Percentiles rank a stretch among this genome's conserved stretches.
These are phyloP conservation scores for Phytopythium oedochilum DNA, from an alignment of 352 stramenopile species.

Conservation along the genomic window DNA sequence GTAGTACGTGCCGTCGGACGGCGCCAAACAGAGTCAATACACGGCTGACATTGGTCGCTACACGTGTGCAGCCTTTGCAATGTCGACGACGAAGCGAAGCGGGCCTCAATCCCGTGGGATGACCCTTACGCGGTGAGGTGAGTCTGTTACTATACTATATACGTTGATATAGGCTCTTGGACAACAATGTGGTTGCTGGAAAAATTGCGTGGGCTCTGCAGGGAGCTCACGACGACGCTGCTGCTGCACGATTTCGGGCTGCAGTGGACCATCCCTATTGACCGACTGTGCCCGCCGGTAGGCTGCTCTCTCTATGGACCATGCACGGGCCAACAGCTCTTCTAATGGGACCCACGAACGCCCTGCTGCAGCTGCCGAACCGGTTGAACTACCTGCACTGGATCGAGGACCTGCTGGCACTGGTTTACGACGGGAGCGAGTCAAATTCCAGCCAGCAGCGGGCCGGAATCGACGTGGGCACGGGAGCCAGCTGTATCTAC, in stretches of 20 bases:
- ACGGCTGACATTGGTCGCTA: no score
- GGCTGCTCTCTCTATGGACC: conserved; percentile 9
- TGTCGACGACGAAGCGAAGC: conserved; percentile 51
- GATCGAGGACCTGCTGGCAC: conserved; percentile 88
- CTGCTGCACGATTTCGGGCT: conserved; percentile 89
- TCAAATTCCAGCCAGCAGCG: conserved; percentile 11
- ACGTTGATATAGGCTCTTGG: no score
- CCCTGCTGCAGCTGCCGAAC: conserved; percentile 58
- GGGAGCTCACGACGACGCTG: conserved; percentile 90
- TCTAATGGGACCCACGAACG: neutral
- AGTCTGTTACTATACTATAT: neutral
- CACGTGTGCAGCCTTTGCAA: conserved; percentile 57
- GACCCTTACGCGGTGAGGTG: conserved; percentile 75
- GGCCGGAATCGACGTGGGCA: conserved; percentile 93
- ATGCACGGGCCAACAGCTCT: neutral
- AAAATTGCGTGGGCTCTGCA: conserved; percentile 21
- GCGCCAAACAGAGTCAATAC: no score
- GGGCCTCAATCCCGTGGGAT: conserved; percentile 61
- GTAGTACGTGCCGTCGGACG: conserved; percentile 50
- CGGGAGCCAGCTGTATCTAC: conserved; percentile 95
- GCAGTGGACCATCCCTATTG: conserved; percentile 88
- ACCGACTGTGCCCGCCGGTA: conserved; percentile 93
- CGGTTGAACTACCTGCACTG: conserved; percentile 96
- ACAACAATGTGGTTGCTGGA: no score
- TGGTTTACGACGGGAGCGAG: neutral